phyloP scores from a whole-genome alignment of 192 early-diverging fungal species.

The Lunasporangiospora selenospora region DNA sequence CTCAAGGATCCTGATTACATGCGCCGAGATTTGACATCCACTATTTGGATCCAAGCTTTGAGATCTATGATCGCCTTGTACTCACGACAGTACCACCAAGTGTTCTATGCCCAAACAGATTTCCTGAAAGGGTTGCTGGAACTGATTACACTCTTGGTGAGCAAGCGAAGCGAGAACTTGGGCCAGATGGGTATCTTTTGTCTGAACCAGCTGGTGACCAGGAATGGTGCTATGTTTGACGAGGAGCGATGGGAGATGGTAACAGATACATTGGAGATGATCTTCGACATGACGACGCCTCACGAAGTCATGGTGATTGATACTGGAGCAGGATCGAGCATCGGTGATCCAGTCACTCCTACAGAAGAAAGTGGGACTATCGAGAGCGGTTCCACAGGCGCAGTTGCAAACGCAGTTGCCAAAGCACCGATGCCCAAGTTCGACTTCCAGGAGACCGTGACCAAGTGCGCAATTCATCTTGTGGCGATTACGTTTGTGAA shows the following conservation, averaged over 20 bases:
- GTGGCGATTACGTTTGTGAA: constrained; percentile 89
- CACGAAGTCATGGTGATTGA: constrained; percentile 69
- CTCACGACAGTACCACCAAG: constrained; percentile 70
- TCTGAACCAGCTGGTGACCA: constrained; percentile 86
- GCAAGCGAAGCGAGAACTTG: constrained; percentile 83
- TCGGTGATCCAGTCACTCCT: background rate
- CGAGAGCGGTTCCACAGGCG: background rate
- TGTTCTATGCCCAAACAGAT: constrained; percentile 74
- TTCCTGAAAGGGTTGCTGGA: constrained; percentile 83
- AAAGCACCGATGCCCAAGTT: constrained; percentile 36
- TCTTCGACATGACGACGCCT: constrained; percentile 89
- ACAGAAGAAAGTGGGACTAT: background rate
- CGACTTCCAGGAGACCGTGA: constrained; percentile 87
- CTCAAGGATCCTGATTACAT: constrained; percentile 80
- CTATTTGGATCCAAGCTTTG: constrained; percentile 91
- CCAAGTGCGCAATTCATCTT: constrained; percentile 90
- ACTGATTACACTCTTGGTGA: constrained; percentile 54
- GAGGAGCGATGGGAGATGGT: constrained; percentile 78
- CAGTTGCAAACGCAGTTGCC: background rate
- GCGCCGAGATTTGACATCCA: constrained; percentile 83
- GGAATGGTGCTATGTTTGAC: constrained; percentile 76
- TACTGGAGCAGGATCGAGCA: constrained; percentile 4
- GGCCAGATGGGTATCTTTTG: constrained; percentile 90
- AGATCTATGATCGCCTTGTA: constrained; percentile 89
- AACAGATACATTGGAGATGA: constrained; percentile 69